Percentiles rank a stretch among this genome's conserved stretches.
Evolutionary conservation across 2,329 filamentous ascomycete genomes (phyloP).

Genomic region (Ceratocystiopsis sp.): DNA sequence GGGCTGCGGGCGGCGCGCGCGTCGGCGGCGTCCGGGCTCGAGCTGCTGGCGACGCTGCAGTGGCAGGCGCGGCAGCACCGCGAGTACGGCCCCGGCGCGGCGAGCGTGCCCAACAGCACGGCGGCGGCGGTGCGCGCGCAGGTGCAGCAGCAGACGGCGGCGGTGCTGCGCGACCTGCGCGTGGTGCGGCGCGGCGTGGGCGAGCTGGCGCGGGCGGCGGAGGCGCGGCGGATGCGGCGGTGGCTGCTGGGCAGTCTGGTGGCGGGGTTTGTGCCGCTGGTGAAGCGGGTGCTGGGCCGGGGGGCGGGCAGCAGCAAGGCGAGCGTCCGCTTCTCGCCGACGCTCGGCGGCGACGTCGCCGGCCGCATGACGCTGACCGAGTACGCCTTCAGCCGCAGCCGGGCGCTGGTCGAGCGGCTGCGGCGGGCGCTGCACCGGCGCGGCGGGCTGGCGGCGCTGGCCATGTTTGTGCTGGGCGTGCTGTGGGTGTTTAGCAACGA

Average conservation of each 20-base stretch:
- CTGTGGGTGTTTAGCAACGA: conserved; percentile 43
- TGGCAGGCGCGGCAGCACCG: conserved; percentile 12
- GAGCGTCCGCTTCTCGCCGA: no score
- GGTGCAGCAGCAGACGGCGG: conserved; percentile 23
- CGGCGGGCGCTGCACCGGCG: conserved; percentile 25
- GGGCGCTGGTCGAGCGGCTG: conserved; percentile 32
- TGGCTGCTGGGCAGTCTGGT: conserved; percentile 34
- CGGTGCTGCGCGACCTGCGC: conserved; percentile 27
- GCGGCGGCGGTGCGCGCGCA: conserved; percentile 24
- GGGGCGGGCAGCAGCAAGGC: conserved; percentile 18
- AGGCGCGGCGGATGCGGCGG: conserved; percentile 33
- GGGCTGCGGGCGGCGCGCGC: conserved; percentile 11
- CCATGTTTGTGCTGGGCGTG: conserved; percentile 37
- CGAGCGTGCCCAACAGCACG: conserved; percentile 14
- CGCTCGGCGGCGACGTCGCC: conserved; percentile 11
- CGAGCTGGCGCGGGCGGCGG: conserved; percentile 24
- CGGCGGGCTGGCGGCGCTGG: conserved; percentile 29
- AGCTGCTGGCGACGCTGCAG: conserved; percentile 19
- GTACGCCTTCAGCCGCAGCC: conserved; percentile 36
- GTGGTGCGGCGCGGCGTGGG: conserved; percentile 26
- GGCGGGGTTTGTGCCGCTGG: conserved; percentile 34
- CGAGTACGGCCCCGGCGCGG: conserved; percentile 10
- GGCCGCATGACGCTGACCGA: conserved; percentile 34
- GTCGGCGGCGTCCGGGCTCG: conserved; percentile 16
- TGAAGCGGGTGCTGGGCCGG: conserved; percentile 34